Percentiles rank a stretch among this genome's conserved stretches.
These are phyloP conservation scores for Prunus padus DNA, from an alignment of 306 rosid genomes.

Conservation along the genomic window DNA sequence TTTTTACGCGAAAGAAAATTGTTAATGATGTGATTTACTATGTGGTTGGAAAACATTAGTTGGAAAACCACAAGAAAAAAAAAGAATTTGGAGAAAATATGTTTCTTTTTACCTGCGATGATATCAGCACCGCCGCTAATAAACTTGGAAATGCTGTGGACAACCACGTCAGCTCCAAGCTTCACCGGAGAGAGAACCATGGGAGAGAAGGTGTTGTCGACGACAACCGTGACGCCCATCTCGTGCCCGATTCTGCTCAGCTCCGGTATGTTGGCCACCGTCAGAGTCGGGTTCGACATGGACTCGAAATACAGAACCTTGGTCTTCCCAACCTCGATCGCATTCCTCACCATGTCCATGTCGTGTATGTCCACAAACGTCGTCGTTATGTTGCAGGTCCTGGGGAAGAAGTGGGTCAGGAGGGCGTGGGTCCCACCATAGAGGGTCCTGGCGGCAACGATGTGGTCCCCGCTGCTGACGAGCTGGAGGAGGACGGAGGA, in stretches of 20 bases:
- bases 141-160: constrained; percentile 90
- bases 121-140: constrained; percentile 97
- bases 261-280: constrained; percentile 74
- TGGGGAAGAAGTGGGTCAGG: constrained; percentile 60
- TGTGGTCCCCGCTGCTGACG: constrained; percentile 57
- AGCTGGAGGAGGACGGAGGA: constrained; percentile 62
- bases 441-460: constrained; percentile 58
- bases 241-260: constrained; percentile 55
- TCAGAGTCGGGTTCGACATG: constrained; percentile 70
- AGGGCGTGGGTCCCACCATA: constrained; percentile 97
- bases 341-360: constrained; percentile 47
- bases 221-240: constrained; percentile 78
- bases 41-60: not conserved
- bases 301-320: constrained; percentile 72
- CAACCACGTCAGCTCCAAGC: constrained; percentile 88
- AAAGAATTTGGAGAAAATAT: not conserved
- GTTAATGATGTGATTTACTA: not conserved
- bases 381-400: constrained; percentile 58
- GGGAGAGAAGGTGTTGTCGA: constrained; percentile 89
- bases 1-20: not conserved
- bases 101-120: constrained; percentile 67
- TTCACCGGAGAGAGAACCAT: constrained; percentile 79
- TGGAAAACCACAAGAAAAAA: too few relatives aligned
- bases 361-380: constrained; percentile 63
- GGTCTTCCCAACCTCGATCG: constrained; percentile 61